A percentile compares a stretch with the other conserved stretches of the same genome.
Conservation (phyloP, 1,284 basidiomycete species). For the Agroathelia rolfsii region DNA sequence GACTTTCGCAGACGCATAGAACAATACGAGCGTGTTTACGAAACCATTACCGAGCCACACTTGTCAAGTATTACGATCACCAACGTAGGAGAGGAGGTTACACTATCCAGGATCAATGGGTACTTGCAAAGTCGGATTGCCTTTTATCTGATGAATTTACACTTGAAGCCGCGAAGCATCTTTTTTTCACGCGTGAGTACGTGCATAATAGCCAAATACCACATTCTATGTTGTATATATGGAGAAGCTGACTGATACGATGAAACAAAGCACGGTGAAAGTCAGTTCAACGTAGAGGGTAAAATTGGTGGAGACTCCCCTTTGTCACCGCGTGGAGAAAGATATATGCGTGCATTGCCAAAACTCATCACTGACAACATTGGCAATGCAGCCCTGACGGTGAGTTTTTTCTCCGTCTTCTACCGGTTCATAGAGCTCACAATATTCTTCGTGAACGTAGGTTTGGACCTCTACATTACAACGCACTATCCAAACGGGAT, state of each 20-base stretch:
- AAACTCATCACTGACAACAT: constrained; percentile 85
- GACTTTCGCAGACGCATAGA: constrained; percentile 91
- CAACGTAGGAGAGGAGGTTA: constrained; percentile 83
- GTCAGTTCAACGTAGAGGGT: constrained; percentile 93
- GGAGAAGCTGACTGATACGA: constrained; percentile 8
- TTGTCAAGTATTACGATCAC: constrained; percentile 82
- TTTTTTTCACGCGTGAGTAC: constrained; percentile 83
- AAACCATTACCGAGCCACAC: constrained; percentile 84
- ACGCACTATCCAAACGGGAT: constrained; percentile 88
- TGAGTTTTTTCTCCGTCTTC: constrained; percentile 24
- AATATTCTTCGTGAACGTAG: constrained; percentile 23
- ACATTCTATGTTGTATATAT: constrained; percentile 6
- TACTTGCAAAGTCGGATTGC: constrained; percentile 96
- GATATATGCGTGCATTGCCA: constrained; percentile 83
- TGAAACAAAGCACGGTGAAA: constrained; percentile 83
- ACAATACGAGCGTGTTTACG: constrained; percentile 93
- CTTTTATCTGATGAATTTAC: constrained; percentile 98
- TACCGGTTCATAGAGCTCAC: too few relatives aligned
- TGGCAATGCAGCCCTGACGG: constrained; percentile 81
- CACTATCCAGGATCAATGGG: constrained; percentile 78
- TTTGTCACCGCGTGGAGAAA: constrained; percentile 75
- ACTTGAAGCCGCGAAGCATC: constrained; percentile 93
- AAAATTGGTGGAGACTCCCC: constrained; percentile 95
- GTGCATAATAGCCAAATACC: constrained; percentile 1
- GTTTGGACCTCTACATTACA: constrained; percentile 97